Conservation (phyloP, 306 rosid genomes). For the Cucumis melo region DNA sequence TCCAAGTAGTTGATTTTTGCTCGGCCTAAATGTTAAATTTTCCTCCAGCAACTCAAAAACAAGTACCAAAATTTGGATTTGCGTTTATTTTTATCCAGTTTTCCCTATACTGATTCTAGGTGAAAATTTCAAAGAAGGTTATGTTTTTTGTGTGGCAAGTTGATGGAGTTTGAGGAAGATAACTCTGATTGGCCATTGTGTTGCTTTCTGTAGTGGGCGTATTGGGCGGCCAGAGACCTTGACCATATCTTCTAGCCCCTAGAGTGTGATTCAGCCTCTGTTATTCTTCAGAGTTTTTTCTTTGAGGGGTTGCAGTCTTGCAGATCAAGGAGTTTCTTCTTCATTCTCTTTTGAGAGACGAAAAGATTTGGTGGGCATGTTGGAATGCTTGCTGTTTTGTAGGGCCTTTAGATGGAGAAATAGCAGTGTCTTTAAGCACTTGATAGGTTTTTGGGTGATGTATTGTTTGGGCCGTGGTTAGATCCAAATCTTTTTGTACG, state of each 20-base stretch:
- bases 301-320: not conserved
- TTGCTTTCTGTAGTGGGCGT: not conserved
- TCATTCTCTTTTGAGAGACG: not conserved
- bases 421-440: not conserved
- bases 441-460: not conserved
- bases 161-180: not conserved
- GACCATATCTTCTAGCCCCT: not conserved
- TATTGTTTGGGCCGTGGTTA: not conserved
- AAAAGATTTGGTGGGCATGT: not conserved
- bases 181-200: not conserved
- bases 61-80: not conserved
- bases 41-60: not conserved
- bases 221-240: not conserved
- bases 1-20: not conserved
- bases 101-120: not conserved
- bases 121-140: not conserved
- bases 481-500: not conserved
- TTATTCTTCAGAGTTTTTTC: not conserved
- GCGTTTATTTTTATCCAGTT: not conserved
- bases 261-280: not conserved
- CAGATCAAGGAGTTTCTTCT: not conserved
- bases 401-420: not conserved
- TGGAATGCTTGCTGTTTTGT: not conserved
- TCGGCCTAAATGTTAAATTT: not conserved
- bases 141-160: not conserved